These are phyloP conservation scores for Lithospermum erythrorhizon DNA, from an alignment of 257 asterid species.

Conservation along the genomic window DNA sequence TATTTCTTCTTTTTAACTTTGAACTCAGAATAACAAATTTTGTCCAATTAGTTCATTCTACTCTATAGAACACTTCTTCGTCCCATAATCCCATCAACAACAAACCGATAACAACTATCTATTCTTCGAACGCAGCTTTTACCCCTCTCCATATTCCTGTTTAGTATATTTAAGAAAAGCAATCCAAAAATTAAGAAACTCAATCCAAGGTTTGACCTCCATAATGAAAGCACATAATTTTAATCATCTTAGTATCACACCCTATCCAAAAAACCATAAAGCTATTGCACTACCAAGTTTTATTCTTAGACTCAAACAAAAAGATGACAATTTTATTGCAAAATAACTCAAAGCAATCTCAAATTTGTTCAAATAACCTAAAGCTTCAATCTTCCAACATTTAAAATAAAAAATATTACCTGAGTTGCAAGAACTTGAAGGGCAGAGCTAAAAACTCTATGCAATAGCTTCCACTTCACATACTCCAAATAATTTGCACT, in stretches of 20 bases:
- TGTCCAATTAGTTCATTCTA: not conserved
- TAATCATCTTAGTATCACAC: not conserved
- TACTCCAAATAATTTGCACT: constrained; percentile 64
- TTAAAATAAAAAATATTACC: constrained; percentile 23
- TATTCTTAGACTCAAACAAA: not conserved
- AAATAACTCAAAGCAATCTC: constrained; percentile 2
- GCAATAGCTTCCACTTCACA: constrained; percentile 92
- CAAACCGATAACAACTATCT: too few relatives aligned
- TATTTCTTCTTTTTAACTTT: too few relatives aligned
- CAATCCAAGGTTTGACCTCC: too few relatives aligned
- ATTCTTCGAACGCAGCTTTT: too few relatives aligned
- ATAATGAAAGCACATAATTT: too few relatives aligned
- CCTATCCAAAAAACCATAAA: not conserved
- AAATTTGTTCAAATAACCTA: not conserved
- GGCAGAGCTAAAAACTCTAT: constrained; percentile 86
- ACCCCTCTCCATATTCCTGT: too few relatives aligned
- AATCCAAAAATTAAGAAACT: too few relatives aligned
- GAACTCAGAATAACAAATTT: too few relatives aligned
- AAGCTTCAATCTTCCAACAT: too few relatives aligned
- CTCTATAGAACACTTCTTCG: not conserved
- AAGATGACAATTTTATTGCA: constrained; percentile 1
- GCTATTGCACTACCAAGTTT: not conserved
- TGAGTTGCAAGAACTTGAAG: constrained; percentile 97
- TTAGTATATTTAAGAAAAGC: too few relatives aligned
- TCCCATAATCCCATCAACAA: too few relatives aligned